Evolutionary conservation across 2,329 filamentous ascomycete species (phyloP).

Genomic region (Cladobotryum protrusum): DNA sequence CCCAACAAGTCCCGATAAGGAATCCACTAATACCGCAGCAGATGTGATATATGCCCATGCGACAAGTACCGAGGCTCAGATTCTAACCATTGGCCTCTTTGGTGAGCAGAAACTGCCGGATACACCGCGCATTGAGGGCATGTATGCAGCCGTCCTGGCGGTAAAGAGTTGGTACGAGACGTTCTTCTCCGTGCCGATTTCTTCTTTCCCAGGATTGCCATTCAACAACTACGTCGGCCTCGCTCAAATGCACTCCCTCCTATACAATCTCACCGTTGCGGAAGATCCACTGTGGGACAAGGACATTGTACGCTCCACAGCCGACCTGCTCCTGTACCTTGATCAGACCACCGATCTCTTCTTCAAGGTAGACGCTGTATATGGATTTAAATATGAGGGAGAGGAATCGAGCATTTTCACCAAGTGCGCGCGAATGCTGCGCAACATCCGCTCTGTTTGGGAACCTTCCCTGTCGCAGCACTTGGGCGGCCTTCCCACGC

Average conservation of each 20-base stretch:
- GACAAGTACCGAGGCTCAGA: conserved; percentile 24
- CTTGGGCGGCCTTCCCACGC: conserved; percentile 24
- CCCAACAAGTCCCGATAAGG: neutral
- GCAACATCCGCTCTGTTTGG: conserved; percentile 29
- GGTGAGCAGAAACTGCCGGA: conserved; percentile 24
- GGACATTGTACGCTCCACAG: conserved; percentile 28
- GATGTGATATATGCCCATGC: conserved; percentile 26
- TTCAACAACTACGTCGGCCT: conserved; percentile 30
- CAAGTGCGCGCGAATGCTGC: conserved; percentile 31
- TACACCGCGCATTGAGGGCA: conserved; percentile 25
- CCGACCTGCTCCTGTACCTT: conserved; percentile 29
- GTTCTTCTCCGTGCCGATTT: conserved; percentile 26
- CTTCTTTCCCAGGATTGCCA: conserved; percentile 26
- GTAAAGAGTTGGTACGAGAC: conserved; percentile 31
- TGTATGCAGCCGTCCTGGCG: conserved; percentile 31
- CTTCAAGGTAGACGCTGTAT: conserved; percentile 19
- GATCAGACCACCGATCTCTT: conserved; percentile 30
- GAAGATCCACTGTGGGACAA: conserved; percentile 38
- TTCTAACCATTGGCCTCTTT: conserved; percentile 29
- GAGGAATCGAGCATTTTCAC: conserved; percentile 25
- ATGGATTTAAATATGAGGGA: conserved; percentile 22
- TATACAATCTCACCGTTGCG: conserved; percentile 34
- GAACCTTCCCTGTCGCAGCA: conserved; percentile 28
- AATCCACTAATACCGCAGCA: conserved; percentile 9
- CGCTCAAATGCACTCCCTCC: conserved; percentile 29